A percentile compares a stretch with the other conserved stretches of the same genome.
Conservation (phyloP, 2,329 filamentous ascomycete species). For the Taxawa tesnikishii region DNA sequence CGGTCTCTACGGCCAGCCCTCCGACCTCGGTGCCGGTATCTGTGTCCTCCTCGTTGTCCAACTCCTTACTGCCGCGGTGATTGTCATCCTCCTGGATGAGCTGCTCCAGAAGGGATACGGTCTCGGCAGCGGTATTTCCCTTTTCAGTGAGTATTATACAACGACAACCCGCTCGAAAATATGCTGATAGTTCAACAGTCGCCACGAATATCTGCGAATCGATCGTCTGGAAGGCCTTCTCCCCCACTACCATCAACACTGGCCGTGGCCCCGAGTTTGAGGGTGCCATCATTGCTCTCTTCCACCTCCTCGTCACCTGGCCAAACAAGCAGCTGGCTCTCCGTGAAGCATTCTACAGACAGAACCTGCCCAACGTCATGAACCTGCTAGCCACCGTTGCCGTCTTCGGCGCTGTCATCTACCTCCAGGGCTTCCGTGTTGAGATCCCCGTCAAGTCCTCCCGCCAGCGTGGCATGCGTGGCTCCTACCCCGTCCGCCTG, state of each 20-base stretch:
- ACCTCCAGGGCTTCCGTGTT: constrained; percentile 75
- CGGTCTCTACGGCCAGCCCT: constrained; percentile 91
- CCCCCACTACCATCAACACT: constrained; percentile 97
- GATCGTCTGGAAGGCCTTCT: constrained; percentile 99
- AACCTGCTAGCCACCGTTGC: constrained; percentile 87
- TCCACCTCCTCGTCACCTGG: constrained; percentile 97
- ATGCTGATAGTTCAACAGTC: too few relatives aligned
- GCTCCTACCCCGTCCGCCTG: constrained; percentile 93
- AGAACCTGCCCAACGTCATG: constrained; percentile 99
- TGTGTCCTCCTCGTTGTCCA: constrained; percentile 97
- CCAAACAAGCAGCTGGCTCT: constrained; percentile 98
- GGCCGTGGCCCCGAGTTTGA: constrained; percentile 98
- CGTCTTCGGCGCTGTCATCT: constrained; percentile 96
- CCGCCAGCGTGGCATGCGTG: constrained; percentile 95
- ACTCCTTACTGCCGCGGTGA: constrained; percentile 92
- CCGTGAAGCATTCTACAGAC: constrained; percentile 96
- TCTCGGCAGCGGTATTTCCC: constrained; percentile 93
- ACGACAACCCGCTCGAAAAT: too few relatives aligned
- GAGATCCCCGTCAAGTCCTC: constrained; percentile 99
- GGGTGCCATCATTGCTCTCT: constrained; percentile 92
- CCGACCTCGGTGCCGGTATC: constrained; percentile 92
- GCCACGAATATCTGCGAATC: constrained; percentile 99
- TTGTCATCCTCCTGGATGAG: constrained; percentile 98
- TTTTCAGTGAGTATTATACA: constrained; percentile 53
- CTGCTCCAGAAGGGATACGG: constrained; percentile 99